Evolutionary conservation across 2,329 filamentous ascomycete species (phyloP).

Genomic region (Thelonectria rubi): DNA sequence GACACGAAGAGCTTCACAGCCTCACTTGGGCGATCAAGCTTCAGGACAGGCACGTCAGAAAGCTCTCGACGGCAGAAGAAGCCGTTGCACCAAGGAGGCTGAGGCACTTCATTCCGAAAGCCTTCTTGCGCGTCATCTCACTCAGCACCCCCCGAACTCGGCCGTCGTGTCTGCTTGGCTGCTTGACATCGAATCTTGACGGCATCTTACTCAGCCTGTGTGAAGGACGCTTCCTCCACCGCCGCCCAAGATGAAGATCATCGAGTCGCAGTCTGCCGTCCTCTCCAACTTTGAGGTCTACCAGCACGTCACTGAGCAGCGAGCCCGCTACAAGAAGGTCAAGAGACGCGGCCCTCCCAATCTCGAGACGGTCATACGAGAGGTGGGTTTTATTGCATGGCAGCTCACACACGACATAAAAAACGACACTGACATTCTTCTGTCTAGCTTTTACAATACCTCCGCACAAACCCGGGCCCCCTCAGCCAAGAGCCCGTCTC

Average conservation of each 20-base stretch:
- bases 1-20: not conserved
- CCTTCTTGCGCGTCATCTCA: too few relatives aligned
- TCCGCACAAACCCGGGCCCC: constrained; percentile 64
- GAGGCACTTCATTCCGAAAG: not conserved
- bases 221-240: not conserved
- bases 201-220: not conserved
- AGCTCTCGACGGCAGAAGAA: too few relatives aligned
- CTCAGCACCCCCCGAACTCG: too few relatives aligned
- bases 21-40: not conserved
- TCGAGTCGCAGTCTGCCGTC: constrained; percentile 74
- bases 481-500: constrained; percentile 63
- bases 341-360: constrained; percentile 65
- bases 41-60: not conserved
- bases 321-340: constrained; percentile 59
- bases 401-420: too few relatives aligned
- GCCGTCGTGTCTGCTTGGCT: too few relatives aligned
- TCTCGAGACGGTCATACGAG: constrained; percentile 68
- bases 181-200: too few relatives aligned
- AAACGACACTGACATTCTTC: constrained; percentile 15
- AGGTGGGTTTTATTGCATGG: constrained; percentile 59
- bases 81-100: not conserved
- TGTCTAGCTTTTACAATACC: constrained; percentile 67
- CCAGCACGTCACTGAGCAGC: constrained; percentile 68
- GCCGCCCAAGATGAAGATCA: constrained; percentile 67
- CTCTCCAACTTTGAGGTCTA: constrained; percentile 80